Conservation (phyloP, 2,329 filamentous ascomycete species). For the Scedosporium aurantiacum region DNA sequence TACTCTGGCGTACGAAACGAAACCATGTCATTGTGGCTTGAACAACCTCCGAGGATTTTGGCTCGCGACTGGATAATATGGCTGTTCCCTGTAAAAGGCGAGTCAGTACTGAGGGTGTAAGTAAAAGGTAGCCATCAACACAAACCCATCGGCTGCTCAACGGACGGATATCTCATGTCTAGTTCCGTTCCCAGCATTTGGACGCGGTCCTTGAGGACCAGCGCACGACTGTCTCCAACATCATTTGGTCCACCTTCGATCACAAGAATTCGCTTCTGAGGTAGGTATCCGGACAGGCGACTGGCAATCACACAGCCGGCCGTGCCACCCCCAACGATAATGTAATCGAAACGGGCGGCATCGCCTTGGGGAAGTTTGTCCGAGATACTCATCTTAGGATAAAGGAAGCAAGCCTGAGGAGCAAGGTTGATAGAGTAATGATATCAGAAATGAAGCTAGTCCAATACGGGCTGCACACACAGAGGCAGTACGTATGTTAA, state of each 20-base stretch:
- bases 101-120: no score
- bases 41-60: slow-evolving; percentile 87
- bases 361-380: slow-evolving; percentile 45
- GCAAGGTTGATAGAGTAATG: no score
- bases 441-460: no score
- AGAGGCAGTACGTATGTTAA: no score
- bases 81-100: slow-evolving; percentile 53
- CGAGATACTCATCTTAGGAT: background rate
- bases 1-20: slow-evolving; percentile 87
- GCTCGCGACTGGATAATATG: slow-evolving; percentile 85
- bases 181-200: slow-evolving; percentile 74
- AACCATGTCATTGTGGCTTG: slow-evolving; percentile 87
- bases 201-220: slow-evolving; percentile 81
- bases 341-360: slow-evolving; percentile 65
- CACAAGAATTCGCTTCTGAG: slow-evolving; percentile 67
- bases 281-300: slow-evolving; percentile 71
- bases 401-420: no score
- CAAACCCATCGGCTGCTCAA: slow-evolving; percentile 63
- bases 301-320: slow-evolving; percentile 77
- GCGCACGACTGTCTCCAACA: slow-evolving; percentile 76
- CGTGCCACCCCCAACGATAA: slow-evolving; percentile 76
- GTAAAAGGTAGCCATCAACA: no score
- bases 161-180: slow-evolving; percentile 85
- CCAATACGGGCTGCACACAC: no score
- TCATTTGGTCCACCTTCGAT: slow-evolving; percentile 87